A percentile compares a stretch with the other conserved stretches of the same genome.
Evolutionary conservation across 1,284 basidiomycete species (phyloP).

Genomic region (Apiotrichum porosum): DNA sequence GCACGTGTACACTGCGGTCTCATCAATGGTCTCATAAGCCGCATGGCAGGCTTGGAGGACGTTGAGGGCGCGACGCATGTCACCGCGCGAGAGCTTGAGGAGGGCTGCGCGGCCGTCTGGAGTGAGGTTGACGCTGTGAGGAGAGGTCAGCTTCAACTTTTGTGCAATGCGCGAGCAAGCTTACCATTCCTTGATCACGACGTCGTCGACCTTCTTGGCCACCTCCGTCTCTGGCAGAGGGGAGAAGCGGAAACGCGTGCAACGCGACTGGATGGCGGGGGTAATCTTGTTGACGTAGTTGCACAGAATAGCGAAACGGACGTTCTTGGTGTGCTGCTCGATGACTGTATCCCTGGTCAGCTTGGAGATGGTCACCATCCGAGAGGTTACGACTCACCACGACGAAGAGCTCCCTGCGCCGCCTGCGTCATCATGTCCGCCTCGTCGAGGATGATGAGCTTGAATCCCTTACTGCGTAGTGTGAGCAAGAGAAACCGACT

Average conservation of each 20-base stretch:
- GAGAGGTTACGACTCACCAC: slow-evolving; percentile 50
- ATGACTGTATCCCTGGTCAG: slow-evolving; percentile 62
- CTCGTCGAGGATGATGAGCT: slow-evolving; percentile 96
- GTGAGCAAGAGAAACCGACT: no score
- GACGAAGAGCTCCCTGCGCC: slow-evolving; percentile 90
- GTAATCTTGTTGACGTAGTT: slow-evolving; percentile 99
- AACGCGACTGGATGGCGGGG: slow-evolving; percentile 96
- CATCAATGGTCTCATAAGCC: slow-evolving; percentile 82
- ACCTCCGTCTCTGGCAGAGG: slow-evolving; percentile 84
- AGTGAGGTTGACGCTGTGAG: slow-evolving; percentile 72
- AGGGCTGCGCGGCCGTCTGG: slow-evolving; percentile 82
- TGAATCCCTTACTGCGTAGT: slow-evolving; percentile 74
- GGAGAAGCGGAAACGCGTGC: slow-evolving; percentile 96
- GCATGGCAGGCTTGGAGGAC: slow-evolving; percentile 97
- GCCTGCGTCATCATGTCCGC: slow-evolving; percentile 99
- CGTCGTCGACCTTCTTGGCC: slow-evolving; percentile 70
- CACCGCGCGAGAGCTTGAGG: slow-evolving; percentile 86
- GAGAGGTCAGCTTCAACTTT: neutral
- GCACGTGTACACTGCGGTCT: slow-evolving; percentile 91
- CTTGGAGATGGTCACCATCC: neutral
- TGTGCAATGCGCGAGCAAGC: slow-evolving; percentile 36
- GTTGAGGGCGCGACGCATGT: slow-evolving; percentile 96
- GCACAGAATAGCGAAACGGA: slow-evolving; percentile 99
- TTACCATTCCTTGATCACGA: slow-evolving; percentile 81
- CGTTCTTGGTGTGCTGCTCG: slow-evolving; percentile 97